Evolutionary conservation across 805 yeast species (phyloP).

Genomic region (Peterozyma toletana): DNA sequence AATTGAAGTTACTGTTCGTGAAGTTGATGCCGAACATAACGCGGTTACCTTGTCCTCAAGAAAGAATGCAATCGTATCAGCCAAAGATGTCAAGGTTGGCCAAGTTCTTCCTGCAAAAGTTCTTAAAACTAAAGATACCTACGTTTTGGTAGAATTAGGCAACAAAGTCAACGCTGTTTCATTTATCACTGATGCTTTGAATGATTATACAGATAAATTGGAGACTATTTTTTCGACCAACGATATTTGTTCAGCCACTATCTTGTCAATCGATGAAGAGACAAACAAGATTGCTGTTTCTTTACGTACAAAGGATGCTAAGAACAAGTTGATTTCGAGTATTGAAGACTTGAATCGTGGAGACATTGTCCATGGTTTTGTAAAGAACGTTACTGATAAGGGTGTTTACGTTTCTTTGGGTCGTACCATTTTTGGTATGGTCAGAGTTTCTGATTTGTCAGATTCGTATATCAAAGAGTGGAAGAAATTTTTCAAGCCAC

Average conservation of each 20-base stretch:
- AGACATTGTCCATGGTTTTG: slow-evolving; percentile 73
- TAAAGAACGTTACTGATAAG: slow-evolving; percentile 63
- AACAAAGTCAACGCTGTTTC: slow-evolving; percentile 54
- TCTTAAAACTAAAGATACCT: slow-evolving; percentile 47
- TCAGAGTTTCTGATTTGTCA: slow-evolving; percentile 72
- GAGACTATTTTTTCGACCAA: slow-evolving; percentile 41
- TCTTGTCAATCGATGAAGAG: slow-evolving; percentile 36
- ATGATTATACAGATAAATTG: slow-evolving; percentile 52
- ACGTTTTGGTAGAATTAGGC: slow-evolving; percentile 66
- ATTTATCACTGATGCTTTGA: slow-evolving; percentile 69
- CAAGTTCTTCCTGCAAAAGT: slow-evolving; percentile 55
- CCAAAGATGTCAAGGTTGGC: slow-evolving; percentile 48
- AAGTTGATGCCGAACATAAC: slow-evolving; percentile 46
- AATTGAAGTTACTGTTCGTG: slow-evolving; percentile 46
- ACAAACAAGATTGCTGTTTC: slow-evolving; percentile 55
- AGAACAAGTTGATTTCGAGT: slow-evolving; percentile 41
- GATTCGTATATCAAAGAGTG: slow-evolving; percentile 82
- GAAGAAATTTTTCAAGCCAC: slow-evolving; percentile 67
- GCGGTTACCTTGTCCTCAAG: slow-evolving; percentile 44
- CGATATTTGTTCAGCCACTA: slow-evolving; percentile 51
- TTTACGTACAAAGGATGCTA: slow-evolving; percentile 45
- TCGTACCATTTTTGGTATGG: slow-evolving; percentile 65
- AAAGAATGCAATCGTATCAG: slow-evolving; percentile 26
- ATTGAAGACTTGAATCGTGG: slow-evolving; percentile 56
- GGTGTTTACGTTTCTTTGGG: slow-evolving; percentile 79